These are phyloP conservation scores for Kandelia obovata DNA, from an alignment of 345 rosid genomes.

Conservation along the genomic window DNA sequence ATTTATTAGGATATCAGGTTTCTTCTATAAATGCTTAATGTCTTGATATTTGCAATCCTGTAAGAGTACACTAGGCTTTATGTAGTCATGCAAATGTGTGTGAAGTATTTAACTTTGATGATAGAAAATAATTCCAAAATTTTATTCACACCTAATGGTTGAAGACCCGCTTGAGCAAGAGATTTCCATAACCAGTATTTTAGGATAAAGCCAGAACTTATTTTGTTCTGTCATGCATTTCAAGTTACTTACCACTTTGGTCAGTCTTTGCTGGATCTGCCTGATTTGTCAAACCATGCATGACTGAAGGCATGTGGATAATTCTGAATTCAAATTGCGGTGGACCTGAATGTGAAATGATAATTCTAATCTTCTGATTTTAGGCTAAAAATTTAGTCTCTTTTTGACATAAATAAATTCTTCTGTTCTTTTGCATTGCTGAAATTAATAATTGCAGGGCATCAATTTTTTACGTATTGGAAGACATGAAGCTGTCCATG, in stretches of 20 bases:
- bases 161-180: too few species aligned
- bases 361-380: not conserved
- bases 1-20: conserved; percentile 13
- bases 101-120: not conserved
- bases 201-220: too few species aligned
- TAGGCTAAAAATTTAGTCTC: not conserved
- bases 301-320: too few species aligned
- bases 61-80: not conserved
- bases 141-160: too few species aligned
- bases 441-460: conserved; percentile 40
- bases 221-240: too few species aligned
- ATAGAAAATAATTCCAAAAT: not conserved
- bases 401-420: conserved; percentile 1
- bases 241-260: too few species aligned
- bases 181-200: too few species aligned
- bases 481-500: conserved; percentile 79
- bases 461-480: conserved; percentile 90
- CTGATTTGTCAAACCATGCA: too few species aligned
- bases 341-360: not conserved
- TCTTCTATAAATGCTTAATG: not conserved
- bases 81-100: not conserved
- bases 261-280: too few species aligned
- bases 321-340: not conserved
- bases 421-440: not conserved
- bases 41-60: not conserved